Conservation (phyloP, 208 protist genomes). For the Sergeia podlipaevii region DNA sequence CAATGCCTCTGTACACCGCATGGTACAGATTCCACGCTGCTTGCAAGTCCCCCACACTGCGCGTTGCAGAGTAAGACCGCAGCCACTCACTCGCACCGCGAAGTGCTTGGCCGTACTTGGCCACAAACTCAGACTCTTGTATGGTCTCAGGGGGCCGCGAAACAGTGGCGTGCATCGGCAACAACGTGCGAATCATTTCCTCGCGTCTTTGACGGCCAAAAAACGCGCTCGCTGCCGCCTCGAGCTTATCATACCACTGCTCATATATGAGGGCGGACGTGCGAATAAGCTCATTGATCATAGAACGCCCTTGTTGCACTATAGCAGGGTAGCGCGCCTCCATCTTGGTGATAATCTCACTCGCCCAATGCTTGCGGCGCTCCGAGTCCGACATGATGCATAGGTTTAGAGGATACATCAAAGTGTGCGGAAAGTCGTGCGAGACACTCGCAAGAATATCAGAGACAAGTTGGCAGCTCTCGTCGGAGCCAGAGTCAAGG, state of each 20-base stretch:
- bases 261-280: constrained; percentile 96
- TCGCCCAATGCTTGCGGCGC: constrained; percentile 65
- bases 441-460: constrained; percentile 93
- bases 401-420: constrained; percentile 99
- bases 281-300: constrained; percentile 97
- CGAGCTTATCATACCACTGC: constrained; percentile 93
- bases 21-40: constrained; percentile 87
- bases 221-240: constrained; percentile 95
- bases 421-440: constrained; percentile 96
- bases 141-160: constrained; percentile 89
- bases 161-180: constrained; percentile 96
- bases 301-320: constrained; percentile 92
- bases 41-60: constrained; percentile 68
- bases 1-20: constrained; percentile 67
- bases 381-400: constrained; percentile 87
- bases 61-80: constrained; percentile 44
- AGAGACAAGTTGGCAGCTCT: constrained; percentile 93
- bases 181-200: constrained; percentile 85
- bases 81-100: constrained; percentile 70
- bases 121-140: constrained; percentile 94
- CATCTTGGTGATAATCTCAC: constrained; percentile 68
- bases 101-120: constrained; percentile 57
- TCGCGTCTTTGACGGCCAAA: constrained; percentile 86
- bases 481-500: constrained; percentile 90
- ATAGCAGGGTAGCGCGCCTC: constrained; percentile 60